phyloP scores from a whole-genome alignment of 352 stramenopile species.

The Pythium aquatile region DNA sequence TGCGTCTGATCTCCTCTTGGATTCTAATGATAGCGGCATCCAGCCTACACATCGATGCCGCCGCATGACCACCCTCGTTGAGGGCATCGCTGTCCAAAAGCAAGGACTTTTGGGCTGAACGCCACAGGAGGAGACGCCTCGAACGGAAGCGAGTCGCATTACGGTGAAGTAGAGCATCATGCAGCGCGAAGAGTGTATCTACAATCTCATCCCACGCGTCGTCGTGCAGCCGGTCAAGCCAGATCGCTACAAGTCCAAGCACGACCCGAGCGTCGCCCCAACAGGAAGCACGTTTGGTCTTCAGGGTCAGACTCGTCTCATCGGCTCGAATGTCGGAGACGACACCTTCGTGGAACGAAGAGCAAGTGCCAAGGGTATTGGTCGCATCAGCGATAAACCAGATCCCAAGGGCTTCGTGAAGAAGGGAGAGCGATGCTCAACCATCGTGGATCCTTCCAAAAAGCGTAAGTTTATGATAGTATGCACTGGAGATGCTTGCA shows the following conservation, averaged over 20 bases:
- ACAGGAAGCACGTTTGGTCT: conserved; percentile 89
- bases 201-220: conserved; percentile 88
- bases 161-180: conserved; percentile 25
- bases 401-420: conserved; percentile 75
- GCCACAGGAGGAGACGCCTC: not conserved
- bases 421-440: conserved; percentile 60
- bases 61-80: not conserved
- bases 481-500: conserved; percentile 5
- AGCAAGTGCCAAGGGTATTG: conserved; percentile 62
- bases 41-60: too few relatives aligned
- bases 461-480: conserved; percentile 37
- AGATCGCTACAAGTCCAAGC: conserved; percentile 86
- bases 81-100: not conserved
- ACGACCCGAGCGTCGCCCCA: conserved; percentile 78
- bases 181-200: conserved; percentile 90
- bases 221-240: conserved; percentile 68
- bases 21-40: not conserved
- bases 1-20: not conserved
- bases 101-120: not conserved
- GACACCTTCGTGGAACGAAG: conserved; percentile 40
- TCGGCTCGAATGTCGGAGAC: conserved; percentile 63
- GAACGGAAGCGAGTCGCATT: not conserved
- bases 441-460: conserved; percentile 44
- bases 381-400: conserved; percentile 51
- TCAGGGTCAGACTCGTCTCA: conserved; percentile 65